Evolutionary conservation across 177 flowering plant species (phyloP).

Genomic region (Vitis hybrid): DNA sequence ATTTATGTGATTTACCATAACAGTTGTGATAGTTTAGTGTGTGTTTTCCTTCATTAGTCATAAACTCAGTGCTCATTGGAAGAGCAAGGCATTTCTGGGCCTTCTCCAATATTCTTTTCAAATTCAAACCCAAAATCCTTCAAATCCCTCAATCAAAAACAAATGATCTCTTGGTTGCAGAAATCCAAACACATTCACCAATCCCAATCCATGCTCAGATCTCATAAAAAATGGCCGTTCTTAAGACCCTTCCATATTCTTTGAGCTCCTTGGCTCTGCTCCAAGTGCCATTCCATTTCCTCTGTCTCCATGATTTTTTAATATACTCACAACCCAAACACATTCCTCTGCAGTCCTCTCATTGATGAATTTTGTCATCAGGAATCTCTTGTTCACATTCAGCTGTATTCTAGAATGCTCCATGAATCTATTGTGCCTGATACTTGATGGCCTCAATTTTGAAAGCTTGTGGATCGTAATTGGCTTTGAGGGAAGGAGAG

Average conservation of each 20-base stretch:
- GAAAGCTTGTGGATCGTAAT: conserved; percentile 27
- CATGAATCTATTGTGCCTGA: conserved; percentile 18
- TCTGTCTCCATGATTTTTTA: conserved; percentile 30
- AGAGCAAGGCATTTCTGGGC: no score
- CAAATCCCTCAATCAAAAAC: conserved; percentile 1
- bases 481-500: conserved; percentile 23
- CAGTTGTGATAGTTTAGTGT: no score
- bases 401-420: conserved; percentile 27
- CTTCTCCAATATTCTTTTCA: neutral
- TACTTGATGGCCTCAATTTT: conserved; percentile 27
- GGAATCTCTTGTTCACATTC: conserved; percentile 23
- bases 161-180: conserved; percentile 21
- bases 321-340: conserved; percentile 27
- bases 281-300: conserved; percentile 21
- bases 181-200: conserved; percentile 23
- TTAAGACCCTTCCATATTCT: conserved; percentile 32
- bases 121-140: conserved; percentile 11
- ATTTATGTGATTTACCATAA: no score
- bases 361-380: conserved; percentile 27
- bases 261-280: conserved; percentile 34
- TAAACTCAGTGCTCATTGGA: no score
- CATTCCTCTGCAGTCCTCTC: conserved; percentile 34
- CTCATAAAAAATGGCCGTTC: conserved; percentile 21
- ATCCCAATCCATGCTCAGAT: conserved; percentile 24
- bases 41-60: no score